phyloP scores from a whole-genome alignment of 2,329 filamentous ascomycete species.

The Diaporthe humulicola region DNA sequence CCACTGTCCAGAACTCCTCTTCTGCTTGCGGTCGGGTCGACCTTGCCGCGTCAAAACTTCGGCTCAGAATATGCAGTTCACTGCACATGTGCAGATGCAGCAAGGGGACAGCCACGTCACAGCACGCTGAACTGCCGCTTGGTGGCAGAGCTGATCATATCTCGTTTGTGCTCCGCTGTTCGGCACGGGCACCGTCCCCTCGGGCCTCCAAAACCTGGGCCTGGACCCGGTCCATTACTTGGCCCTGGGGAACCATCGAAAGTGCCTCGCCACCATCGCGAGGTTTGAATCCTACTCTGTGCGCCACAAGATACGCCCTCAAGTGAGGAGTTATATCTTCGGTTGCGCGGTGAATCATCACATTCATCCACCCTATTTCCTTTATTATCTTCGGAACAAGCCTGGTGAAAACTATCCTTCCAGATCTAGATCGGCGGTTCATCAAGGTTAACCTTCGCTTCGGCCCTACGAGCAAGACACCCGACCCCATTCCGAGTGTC shows the following conservation, averaged over 20 bases:
- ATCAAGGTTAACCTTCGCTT: background rate
- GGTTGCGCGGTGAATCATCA: background rate
- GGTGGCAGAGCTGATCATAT: background rate
- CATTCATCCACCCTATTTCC: background rate
- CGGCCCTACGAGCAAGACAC: conserved; percentile 8
- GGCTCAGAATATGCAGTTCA: background rate
- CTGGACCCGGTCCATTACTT: background rate
- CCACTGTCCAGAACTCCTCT: background rate
- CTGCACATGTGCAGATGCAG: background rate
- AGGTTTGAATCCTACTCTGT: background rate
- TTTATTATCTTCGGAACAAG: background rate
- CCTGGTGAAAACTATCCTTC: background rate
- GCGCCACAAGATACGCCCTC: background rate
- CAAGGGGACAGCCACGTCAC: background rate
- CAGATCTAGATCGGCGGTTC: background rate
- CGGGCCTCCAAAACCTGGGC: background rate
- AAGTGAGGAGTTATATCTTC: background rate
- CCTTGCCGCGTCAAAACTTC: background rate
- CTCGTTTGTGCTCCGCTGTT: background rate
- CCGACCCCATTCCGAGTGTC: background rate
- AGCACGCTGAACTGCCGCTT: background rate
- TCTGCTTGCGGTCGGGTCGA: background rate
- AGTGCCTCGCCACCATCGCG: background rate
- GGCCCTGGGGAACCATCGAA: background rate
- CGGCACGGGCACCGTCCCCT: background rate